phyloP scores from a whole-genome alignment of 2,329 filamentous ascomycete species.

The Biscogniauxia sp. region DNA sequence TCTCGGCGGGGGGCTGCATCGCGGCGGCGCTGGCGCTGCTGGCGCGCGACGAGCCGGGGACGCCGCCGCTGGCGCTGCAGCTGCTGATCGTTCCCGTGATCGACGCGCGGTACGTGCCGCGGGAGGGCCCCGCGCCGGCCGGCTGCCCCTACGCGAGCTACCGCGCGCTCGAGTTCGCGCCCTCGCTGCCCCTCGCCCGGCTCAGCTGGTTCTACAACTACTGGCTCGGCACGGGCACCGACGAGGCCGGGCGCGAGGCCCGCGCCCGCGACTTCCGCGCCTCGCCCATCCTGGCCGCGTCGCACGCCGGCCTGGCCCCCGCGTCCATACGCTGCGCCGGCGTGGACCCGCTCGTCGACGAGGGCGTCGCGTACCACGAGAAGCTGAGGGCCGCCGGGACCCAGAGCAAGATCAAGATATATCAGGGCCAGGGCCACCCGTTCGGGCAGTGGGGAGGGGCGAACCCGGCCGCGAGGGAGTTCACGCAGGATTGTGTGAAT shows the following conservation, averaged over 20 bases:
- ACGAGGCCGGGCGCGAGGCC: slow-evolving; percentile 16
- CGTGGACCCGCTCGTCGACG: slow-evolving; percentile 34
- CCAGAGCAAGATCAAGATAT: slow-evolving; percentile 33
- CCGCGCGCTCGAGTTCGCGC: slow-evolving; percentile 32
- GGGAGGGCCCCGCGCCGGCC: slow-evolving; percentile 25
- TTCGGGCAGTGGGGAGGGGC: slow-evolving; percentile 36
- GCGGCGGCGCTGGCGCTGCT: slow-evolving; percentile 26
- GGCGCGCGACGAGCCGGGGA: slow-evolving; percentile 23
- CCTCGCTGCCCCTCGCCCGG: slow-evolving; percentile 34
- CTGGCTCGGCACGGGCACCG: slow-evolving; percentile 34
- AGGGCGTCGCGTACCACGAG: slow-evolving; percentile 34
- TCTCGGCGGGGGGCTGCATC: slow-evolving; percentile 29
- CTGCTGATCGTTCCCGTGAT: slow-evolving; percentile 35
- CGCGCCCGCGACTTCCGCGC: slow-evolving; percentile 31
- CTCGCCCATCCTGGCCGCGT: slow-evolving; percentile 34
- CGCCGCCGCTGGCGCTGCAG: slow-evolving; percentile 33
- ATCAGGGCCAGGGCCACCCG: slow-evolving; percentile 36
- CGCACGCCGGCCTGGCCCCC: slow-evolving; percentile 33
- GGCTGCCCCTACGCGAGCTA: slow-evolving; percentile 34
- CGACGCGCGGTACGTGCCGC: slow-evolving; percentile 35
- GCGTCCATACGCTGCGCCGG: slow-evolving; percentile 35
- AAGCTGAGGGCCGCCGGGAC: slow-evolving; percentile 31
- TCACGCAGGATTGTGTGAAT: slow-evolving; percentile 32
- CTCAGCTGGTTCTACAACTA: slow-evolving; percentile 38
- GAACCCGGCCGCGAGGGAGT: slow-evolving; percentile 33